Base-by-base conservation (phyloP, 139 green algal species). In the Spirogloea muscicola region DNA sequence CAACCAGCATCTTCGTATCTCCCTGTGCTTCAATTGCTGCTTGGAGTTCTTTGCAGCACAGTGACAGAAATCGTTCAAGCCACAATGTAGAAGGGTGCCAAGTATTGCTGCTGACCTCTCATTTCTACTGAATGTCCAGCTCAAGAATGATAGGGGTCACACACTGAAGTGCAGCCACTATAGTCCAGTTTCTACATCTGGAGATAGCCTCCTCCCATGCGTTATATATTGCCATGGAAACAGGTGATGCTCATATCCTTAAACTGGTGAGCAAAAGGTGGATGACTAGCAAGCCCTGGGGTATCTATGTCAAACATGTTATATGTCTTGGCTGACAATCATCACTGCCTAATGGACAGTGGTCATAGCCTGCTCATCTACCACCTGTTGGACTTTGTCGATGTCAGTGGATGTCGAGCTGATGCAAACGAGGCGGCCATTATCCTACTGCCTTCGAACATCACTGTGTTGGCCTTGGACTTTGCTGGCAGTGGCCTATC, bases 401-500 rank as follows among this genome's bases (percentile, higher is more conserved):
- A 27, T 49, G 36, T 44, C 71, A 77, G 68, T 66, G 80, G 80
- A 3, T 85, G 80, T 52, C 58, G 80, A 1, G 55, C 46, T 3
- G 80, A 86, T 51, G 80, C 80, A 16, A 86, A 80, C 55, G 80
- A 86, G 57, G 68, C 65, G 1, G 80, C 63, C 21, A 36, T 38
- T 42, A 27, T 82, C 37, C 71, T 87, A 27, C 72, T 87, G 0
- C 82, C 82, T 2, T 59, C 41, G 18, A 74, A 81, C 48, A 84
- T 87, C 43, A 77, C 73, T 16, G 82, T 86, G n/a, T 81, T 86
- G 51, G 52, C 58, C 4, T 41, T 84, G 2, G 81, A 86, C 68
- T 80, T 86, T 37, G 43, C 59, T 0, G 93, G 93, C 21, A 95
- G 87, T 58, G 93, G 94, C 0, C 79, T 91, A 43, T 94, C 86